A percentile compares a stretch with the other conserved stretches of the same genome.
Conservation (phyloP, 2,329 filamentous ascomycete species). For the Arthrobotrys musiformis region DNA sequence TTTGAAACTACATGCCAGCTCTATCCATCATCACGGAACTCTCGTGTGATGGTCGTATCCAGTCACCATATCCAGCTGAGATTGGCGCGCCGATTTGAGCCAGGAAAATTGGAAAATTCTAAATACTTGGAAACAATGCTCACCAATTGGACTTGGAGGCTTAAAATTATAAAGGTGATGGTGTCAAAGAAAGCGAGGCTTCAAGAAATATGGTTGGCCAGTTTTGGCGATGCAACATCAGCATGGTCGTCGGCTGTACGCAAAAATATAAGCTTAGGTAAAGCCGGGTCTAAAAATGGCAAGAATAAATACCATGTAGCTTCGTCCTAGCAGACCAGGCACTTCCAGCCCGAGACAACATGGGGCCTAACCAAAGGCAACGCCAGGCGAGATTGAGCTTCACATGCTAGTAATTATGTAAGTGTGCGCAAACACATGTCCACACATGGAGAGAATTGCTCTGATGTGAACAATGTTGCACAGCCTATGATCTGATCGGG, state of each 20-base stretch:
- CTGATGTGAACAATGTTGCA: too few relatives aligned
- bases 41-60: neutral
- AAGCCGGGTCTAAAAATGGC: neutral
- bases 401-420: too few relatives aligned
- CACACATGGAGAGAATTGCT: too few relatives aligned
- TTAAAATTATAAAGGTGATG: neutral
- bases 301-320: neutral
- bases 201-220: too few relatives aligned
- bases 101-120: neutral
- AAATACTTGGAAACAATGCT: neutral
- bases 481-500: neutral
- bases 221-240: constrained; percentile 1
- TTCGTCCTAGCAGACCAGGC: too few relatives aligned
- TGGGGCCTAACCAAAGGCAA: neutral
- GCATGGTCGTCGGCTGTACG: neutral
- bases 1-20: too few relatives aligned
- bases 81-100: neutral
- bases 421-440: too few relatives aligned
- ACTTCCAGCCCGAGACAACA: too few relatives aligned
- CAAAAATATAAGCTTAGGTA: neutral
- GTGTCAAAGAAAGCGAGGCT: too few relatives aligned
- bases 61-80: neutral
- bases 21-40: neutral
- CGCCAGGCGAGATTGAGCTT: neutral
- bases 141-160: neutral